Percentiles rank a stretch among this genome's conserved stretches.
phyloP scores from a whole-genome alignment of 106 monocot genomes.

The Dioscorea alata region DNA sequence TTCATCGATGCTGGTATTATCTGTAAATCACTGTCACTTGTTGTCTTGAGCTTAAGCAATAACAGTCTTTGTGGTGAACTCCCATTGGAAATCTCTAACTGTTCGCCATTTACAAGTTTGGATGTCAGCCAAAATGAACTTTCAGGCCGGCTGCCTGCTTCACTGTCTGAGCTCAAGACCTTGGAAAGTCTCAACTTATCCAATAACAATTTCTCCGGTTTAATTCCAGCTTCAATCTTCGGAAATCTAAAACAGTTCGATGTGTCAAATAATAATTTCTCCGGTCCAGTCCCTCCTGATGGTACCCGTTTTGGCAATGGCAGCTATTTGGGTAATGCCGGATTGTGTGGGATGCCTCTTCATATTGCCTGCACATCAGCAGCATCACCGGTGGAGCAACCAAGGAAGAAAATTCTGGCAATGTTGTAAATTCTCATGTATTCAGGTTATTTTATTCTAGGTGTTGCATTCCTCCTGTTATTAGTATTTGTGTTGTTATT shows the following conservation, averaged over 20 bases:
- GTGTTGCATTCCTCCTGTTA: slow-evolving; percentile 12
- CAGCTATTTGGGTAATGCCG: slow-evolving; percentile 22
- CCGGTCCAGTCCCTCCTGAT: slow-evolving; percentile 9
- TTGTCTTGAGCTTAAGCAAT: slow-evolving; percentile 8
- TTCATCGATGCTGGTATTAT: slow-evolving; percentile 21
- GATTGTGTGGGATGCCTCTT: slow-evolving; percentile 27
- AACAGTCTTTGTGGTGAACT: slow-evolving; percentile 18
- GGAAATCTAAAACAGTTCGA: background rate
- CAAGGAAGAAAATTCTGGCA: background rate
- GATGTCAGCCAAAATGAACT: slow-evolving; percentile 23
- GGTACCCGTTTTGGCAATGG: background rate
- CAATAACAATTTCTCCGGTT: slow-evolving; percentile 37
- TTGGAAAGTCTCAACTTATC: slow-evolving; percentile 34
- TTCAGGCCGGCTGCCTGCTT: slow-evolving; percentile 25
- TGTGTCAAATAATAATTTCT: background rate
- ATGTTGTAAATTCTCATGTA: slow-evolving; percentile 4
- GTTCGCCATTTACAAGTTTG: slow-evolving; percentile 20
- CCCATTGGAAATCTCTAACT: slow-evolving; percentile 18
- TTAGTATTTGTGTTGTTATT: slow-evolving; percentile 6
- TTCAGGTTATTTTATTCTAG: slow-evolving; percentile 32
- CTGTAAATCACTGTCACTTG: slow-evolving; percentile 12
- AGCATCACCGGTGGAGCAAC: background rate
- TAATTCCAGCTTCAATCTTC: background rate
- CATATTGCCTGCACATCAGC: slow-evolving; percentile 7
- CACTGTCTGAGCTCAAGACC: slow-evolving; percentile 18